These are phyloP conservation scores for Phaffia rhodozyma DNA, from an alignment of 1,284 basidiomycete species.

Conservation along the genomic window DNA sequence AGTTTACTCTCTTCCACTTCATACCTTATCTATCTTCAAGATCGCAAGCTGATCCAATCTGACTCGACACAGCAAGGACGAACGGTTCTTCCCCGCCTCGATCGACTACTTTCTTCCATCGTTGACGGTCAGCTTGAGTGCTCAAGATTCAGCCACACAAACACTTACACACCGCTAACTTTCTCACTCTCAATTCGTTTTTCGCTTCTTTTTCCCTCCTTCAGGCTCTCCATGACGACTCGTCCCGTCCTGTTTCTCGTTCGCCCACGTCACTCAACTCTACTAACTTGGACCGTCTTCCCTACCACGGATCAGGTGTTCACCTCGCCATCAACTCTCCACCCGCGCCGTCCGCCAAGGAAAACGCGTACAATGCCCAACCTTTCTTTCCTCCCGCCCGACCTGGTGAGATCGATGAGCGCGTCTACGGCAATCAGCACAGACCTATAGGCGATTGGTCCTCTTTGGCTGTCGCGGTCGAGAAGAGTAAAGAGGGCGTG, in stretches of 20 bases:
- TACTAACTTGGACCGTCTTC: background rate
- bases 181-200: no score
- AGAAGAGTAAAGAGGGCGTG: conserved; percentile 5
- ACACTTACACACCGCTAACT: no score
- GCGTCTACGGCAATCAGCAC: background rate
- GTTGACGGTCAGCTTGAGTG: no score
- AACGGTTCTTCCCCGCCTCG: no score
- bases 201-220: no score
- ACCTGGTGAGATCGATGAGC: background rate
- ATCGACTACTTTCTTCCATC: no score
- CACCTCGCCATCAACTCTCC: background rate
- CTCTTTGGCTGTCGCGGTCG: background rate
- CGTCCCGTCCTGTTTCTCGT: background rate
- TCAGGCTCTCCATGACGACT: no score
- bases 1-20: no score
- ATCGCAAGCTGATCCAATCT: no score
- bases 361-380: conserved; percentile 1
- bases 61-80: no score
- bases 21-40: no score
- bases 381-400: background rate
- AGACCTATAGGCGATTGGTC: background rate
- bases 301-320: background rate
- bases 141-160: no score
- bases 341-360: background rate
- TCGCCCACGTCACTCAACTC: background rate